Base-by-base conservation (phyloP, 768 basidiomycete genomes). In the Russula virescens region DNA sequence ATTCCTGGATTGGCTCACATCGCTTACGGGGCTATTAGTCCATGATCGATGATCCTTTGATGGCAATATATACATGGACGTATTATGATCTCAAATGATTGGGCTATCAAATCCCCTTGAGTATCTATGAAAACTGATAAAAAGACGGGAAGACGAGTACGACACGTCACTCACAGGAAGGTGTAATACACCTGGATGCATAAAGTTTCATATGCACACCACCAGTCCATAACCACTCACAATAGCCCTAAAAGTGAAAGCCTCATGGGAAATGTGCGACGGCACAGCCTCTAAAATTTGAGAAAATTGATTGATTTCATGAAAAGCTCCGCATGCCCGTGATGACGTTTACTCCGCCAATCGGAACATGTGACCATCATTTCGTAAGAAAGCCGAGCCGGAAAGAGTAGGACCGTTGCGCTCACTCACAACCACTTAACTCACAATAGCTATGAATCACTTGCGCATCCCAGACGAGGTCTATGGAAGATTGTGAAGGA, bases 251-350 rank as follows among this genome's bases (percentile, higher is more conserved):
- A 46, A 46, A 34, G 28, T 46, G 43, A 63, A 54, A 62, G 68
- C 35, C 62, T 66, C 68, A 46, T 67, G 62, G 61, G 46, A 61
- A 55, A 59, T 19, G 57, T 63, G 66, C 23, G 60, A 52, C 43
- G 61, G 58, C 42, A 67, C 58, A 28, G 66, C 63, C 53, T 60
- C 50, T 47, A 31, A 62, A 50, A 45, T 7, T 38, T 5, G 10
- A 45, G 25, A 62, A 50, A 45, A 38, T 35, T 35, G 34, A 45
- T 48, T 50, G 56, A 45, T 57, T 23, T 34, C 25, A 54, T 35
- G 50, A 26, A n/a, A 58, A 53, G 59, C 45, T 46, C 57, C 40
- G 46, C 51, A n/a, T 60, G 58, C 47, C 1, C 52, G 34, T 5
- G 25, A 38, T 55, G 62, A 58, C 46, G 57, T 47, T 59, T 60